These are phyloP conservation scores for Mortierella sp. DNA, from an alignment of 371 early-diverging fungal species.

Conservation along the genomic window DNA sequence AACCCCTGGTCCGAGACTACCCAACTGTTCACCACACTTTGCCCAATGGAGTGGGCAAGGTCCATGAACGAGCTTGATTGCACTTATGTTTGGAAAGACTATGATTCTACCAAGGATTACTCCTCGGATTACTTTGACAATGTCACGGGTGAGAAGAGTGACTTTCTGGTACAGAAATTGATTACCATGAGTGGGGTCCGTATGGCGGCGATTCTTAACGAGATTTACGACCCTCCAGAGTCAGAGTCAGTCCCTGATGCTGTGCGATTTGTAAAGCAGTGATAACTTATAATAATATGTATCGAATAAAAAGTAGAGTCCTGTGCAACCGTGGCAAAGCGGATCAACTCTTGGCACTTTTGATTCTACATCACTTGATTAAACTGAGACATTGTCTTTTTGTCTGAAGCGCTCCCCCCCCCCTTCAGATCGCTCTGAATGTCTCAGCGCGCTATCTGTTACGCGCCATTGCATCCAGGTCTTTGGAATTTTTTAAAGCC, in stretches of 20 bases:
- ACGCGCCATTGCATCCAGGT: no score
- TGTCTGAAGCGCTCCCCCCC: no score
- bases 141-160: constrained; percentile 23
- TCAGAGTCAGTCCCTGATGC: not conserved
- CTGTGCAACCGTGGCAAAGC: no score
- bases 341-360: no score
- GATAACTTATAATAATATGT: not conserved
- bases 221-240: constrained; percentile 41
- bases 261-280: constrained; percentile 12
- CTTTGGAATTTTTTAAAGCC: no score
- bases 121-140: constrained; percentile 41
- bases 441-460: no score
- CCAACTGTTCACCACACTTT: constrained; percentile 18
- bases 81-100: constrained; percentile 47
- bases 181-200: constrained; percentile 57
- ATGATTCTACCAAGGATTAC: constrained; percentile 27
- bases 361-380: no score
- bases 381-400: no score
- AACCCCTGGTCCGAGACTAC: constrained; percentile 47
- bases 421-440: no score
- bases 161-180: constrained; percentile 40
- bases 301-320: no score
- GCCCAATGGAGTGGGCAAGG: constrained; percentile 48
- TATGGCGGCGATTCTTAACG: constrained; percentile 54
- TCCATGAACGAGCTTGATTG: constrained; percentile 40